Evolutionary conservation across 2,329 filamentous ascomycete species (phyloP).

Genomic region (Teratosphaeriaceae sp.): DNA sequence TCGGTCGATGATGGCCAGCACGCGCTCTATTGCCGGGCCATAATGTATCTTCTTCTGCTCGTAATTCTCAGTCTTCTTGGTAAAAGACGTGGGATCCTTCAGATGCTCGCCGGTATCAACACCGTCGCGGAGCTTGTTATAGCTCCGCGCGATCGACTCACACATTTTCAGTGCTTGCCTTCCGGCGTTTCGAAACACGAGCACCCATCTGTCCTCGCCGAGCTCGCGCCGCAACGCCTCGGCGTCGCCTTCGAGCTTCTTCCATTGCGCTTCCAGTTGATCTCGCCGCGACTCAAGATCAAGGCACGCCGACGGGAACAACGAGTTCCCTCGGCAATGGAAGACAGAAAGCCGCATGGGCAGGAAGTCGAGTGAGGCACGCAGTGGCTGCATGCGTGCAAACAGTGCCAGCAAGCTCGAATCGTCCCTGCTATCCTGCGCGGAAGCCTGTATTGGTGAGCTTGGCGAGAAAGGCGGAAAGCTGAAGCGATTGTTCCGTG

Average conservation of each 20-base stretch:
- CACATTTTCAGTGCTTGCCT: conserved; percentile 94
- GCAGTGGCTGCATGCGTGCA: conserved; percentile 87
- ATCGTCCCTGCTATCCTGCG: conserved; percentile 65
- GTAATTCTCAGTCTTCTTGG: conserved; percentile 85
- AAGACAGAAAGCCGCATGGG: conserved; percentile 92
- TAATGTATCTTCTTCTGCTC: conserved; percentile 95
- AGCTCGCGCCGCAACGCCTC: conserved; percentile 84
- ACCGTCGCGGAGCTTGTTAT: conserved; percentile 72
- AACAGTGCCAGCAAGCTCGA: conserved; percentile 84
- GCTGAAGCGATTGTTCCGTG: conserved; percentile 62
- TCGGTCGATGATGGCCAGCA: conserved; percentile 87
- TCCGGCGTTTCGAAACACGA: conserved; percentile 90
- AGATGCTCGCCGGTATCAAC: conserved; percentile 69
- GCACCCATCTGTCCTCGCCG: conserved; percentile 91
- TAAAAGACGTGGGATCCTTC: conserved; percentile 61
- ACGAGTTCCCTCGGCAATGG: conserved; percentile 63
- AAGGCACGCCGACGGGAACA: conserved; percentile 86
- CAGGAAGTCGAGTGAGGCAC: conserved; percentile 89
- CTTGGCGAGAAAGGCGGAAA: conserved; percentile 53
- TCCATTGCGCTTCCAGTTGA: conserved; percentile 76
- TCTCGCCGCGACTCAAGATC: conserved; percentile 72
- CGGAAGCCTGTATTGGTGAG: conserved; percentile 55
- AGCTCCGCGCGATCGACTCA: conserved; percentile 84
- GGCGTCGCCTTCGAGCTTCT: conserved; percentile 81
- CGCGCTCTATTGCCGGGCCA: conserved; percentile 83